Base-by-base conservation (phyloP, 2,329 filamentous ascomycete species). In the Hypomyces rosellus region DNA sequence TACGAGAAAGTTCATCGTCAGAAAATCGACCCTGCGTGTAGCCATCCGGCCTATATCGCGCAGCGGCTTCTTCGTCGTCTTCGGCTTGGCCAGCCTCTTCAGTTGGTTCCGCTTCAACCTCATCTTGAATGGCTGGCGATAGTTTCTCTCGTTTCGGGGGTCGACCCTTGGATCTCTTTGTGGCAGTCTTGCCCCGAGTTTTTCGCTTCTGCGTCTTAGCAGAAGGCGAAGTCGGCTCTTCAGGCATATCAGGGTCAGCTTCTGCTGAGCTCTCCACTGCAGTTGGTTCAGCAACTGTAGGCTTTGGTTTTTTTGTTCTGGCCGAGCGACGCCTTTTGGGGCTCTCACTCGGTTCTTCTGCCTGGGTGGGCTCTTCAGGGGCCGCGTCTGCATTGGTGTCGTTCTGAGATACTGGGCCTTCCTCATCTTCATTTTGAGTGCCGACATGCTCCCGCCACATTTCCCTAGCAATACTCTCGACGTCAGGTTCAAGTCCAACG, bases 301-400 rank as follows among this genome's bases (percentile, higher is more conserved):
- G 71, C 58, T 78, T 78, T 44, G 71, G 66, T 62, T 74, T 78
- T 63, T 74, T 77, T 40, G 67, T 65, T 49, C 67, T 63, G 33
- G 68, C 68, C 34, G 71, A 64, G 22, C 67, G 63, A 37, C 60
- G 50, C 54, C 56, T 62, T 54, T 62, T 64, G 20, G 54, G 52
- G 42, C 49, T 54, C n/a, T 48, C 20, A 15, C 38, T 46, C 15
- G 50, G 11, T 16, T 15, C 50, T 15, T 46, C 58, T 40, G 46
- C 42, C n/a, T 49, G 20, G 25, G 44, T 22, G 13, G 40, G 34
- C 15, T 49, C 41, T 33, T 8, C 45, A n/a, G 38, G 41, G 34
- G 37, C 42, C n/a, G n/a, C 44, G n/a, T 46, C 16, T 15, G 30
- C 34, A 11, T 22, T 20, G 18, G 40, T 48, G 14, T 40, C 11